These are phyloP conservation scores for Primulina huaijiensis DNA, from an alignment of 257 asterid species.

Conservation along the genomic window DNA sequence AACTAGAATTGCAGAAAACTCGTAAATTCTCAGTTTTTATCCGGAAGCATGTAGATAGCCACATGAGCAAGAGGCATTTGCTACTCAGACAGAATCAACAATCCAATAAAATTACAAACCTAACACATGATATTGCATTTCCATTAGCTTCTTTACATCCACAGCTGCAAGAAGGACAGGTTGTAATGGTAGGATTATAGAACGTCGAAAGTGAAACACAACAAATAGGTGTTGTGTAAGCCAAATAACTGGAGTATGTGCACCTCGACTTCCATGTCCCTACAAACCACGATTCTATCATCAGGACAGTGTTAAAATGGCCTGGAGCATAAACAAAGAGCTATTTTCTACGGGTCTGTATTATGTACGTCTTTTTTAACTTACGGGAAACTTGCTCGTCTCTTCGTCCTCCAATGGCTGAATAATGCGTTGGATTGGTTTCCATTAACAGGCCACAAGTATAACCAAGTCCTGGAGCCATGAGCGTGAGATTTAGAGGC, in stretches of 20 bases:
- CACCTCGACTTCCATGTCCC: constrained; percentile 58
- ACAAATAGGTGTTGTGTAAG: constrained; percentile 46
- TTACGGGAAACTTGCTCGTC: constrained; percentile 67
- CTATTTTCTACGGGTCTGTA: not conserved
- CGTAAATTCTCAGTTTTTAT: too few relatives aligned
- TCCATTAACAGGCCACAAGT: constrained; percentile 49
- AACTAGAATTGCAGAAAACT: too few relatives aligned
- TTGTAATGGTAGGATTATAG: constrained; percentile 50
- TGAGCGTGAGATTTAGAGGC: constrained; percentile 51
- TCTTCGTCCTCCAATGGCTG: constrained; percentile 48
- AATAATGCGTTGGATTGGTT: constrained; percentile 51
- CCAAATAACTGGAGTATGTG: constrained; percentile 45
- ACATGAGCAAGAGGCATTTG: not conserved
- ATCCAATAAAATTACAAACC: constrained; percentile 34
- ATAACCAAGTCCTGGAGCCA: constrained; percentile 67
- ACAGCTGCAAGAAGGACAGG: constrained; percentile 68
- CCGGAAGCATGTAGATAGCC: not conserved
- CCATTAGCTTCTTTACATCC: constrained; percentile 50
- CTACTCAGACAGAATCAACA: not conserved
- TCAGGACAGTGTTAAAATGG: not conserved
- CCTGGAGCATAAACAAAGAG: not conserved
- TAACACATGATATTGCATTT: constrained; percentile 44
- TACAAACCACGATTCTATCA: constrained; percentile 1
- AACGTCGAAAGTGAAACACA: constrained; percentile 75
- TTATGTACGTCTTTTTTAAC: constrained; percentile 8